Conservation (phyloP, 2,329 filamentous ascomycete genomes). For the Acephala macrosclerotiorum region DNA sequence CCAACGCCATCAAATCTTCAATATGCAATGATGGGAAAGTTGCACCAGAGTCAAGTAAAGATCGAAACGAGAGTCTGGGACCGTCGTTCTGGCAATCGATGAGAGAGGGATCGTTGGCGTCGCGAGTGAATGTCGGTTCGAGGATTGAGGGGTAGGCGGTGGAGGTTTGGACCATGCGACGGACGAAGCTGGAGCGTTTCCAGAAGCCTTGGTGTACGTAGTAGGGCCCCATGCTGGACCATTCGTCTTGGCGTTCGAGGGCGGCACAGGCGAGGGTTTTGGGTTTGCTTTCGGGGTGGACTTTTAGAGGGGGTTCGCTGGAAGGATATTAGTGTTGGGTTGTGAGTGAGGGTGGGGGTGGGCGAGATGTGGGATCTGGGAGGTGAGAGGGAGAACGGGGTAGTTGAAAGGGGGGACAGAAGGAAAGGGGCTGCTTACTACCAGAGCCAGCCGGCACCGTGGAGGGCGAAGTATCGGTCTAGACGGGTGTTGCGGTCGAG, state of each 20-base stretch:
- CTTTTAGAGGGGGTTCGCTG: constrained; percentile 45
- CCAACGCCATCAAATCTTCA: constrained; percentile 46
- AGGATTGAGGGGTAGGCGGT: no score
- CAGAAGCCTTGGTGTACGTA: constrained; percentile 33
- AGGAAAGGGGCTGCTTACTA: constrained; percentile 46
- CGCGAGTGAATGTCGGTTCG: neutral
- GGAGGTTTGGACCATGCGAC: constrained; percentile 19
- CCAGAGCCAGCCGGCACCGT: constrained; percentile 55
- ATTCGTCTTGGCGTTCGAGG: constrained; percentile 10
- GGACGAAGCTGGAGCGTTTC: constrained; percentile 32
- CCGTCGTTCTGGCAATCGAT: constrained; percentile 31
- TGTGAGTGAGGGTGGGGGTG: no score
- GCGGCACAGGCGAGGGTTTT: neutral
- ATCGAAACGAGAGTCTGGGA: constrained; percentile 44
- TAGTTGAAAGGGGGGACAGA: neutral
- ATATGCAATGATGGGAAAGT: constrained; percentile 49
- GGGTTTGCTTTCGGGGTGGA: constrained; percentile 26
- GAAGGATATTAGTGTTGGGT: no score
- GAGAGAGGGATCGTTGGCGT: neutral
- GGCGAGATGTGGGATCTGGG: no score
- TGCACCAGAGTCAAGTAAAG: constrained; percentile 53
- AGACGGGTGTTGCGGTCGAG: constrained; percentile 48
- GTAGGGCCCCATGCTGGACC: constrained; percentile 23
- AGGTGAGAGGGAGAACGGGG: no score
- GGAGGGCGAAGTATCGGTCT: constrained; percentile 46